These are phyloP conservation scores for Tausonia pullulans DNA, from an alignment of 1,284 basidiomycete species.

Conservation along the genomic window DNA sequence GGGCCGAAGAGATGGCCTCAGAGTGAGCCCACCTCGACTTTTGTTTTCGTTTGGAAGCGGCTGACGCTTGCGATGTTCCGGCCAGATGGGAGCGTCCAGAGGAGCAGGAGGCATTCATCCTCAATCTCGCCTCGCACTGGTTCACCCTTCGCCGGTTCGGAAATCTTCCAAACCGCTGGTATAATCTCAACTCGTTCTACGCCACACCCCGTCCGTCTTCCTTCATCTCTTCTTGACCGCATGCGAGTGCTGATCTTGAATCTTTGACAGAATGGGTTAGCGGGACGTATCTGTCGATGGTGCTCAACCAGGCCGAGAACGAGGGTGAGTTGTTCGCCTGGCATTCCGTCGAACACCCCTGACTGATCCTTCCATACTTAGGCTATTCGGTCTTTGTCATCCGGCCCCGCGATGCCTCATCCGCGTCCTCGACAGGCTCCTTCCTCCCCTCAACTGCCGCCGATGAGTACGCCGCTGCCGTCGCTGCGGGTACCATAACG, in stretches of 20 bases:
- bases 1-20: constrained; percentile 64
- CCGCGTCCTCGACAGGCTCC: neutral
- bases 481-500: too few species aligned
- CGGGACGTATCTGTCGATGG: constrained; percentile 70
- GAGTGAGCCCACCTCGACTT: constrained; percentile 57
- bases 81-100: too few species aligned
- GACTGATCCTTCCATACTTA: constrained; percentile 27
- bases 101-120: constrained; percentile 68
- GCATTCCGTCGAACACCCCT: neutral
- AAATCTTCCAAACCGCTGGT: constrained; percentile 53
- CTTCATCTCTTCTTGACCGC: neutral
- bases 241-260: neutral
- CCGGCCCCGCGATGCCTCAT: constrained; percentile 42
- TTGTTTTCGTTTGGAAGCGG: constrained; percentile 14
- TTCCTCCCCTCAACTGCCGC: too few species aligned
- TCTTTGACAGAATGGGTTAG: constrained; percentile 46
- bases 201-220: constrained; percentile 47
- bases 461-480: too few species aligned
- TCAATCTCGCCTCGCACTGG: constrained; percentile 82
- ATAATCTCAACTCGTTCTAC: constrained; percentile 77
- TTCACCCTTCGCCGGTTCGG: constrained; percentile 77
- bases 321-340: constrained; percentile 46
- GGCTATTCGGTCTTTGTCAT: constrained; percentile 86
- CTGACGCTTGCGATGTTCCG: too few species aligned
- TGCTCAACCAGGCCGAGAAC: constrained; percentile 71